Evolutionary conservation across 345 rosid species (phyloP), one percentile per base, ranked within the genome.

Genomic region (Populus tremula): DNA sequence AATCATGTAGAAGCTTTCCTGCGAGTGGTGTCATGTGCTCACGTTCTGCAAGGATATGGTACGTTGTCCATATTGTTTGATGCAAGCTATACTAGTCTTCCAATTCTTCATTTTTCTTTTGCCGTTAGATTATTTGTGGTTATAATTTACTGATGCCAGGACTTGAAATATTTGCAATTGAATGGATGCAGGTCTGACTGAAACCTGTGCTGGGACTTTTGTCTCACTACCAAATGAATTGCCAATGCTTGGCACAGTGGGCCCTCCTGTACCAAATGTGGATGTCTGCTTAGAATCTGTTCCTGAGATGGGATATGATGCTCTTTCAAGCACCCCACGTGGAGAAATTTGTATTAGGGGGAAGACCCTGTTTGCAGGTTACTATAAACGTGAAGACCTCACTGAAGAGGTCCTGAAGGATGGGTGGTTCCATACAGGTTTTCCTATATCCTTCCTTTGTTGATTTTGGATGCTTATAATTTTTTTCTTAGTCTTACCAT

Each of bases 1-100:
- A 66, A 86, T 74, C 99, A 93, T 23, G 93, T 94, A 29, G 99
- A 94, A 89, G 75, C 91, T 70, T 96, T 87, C 90, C 85, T 96
- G 53, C 88, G 98, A 78, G 99, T 94, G 83, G 99, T 96, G 21
- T 87, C 99, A 38, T 96, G 98, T 86, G 90, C 95, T 72, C 96
- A 94, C 85, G 95, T 96, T 82, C 88, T 94, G 23, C 99, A 96
- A 87, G 99, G 99, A 94, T 96, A 96, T 77, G 99, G 99, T 95
- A 87, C 54, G 61, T 70, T 50, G 14, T 82, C 82, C 61, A 62
- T 63, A 54, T 67, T 67, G 12, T 73, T n/a, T 50, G 45, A 38
- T 72, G 70, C 21, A n/a, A 49, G 29, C 66, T 71, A 47, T 12
- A 45, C 29, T 23, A 10, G 33, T 67, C 25, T 73, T 43, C 16